Percentiles rank a stretch among this genome's conserved stretches.
Conservation (phyloP, 1,284 basidiomycete species). For the Cryptococcus deneoformans region DNA sequence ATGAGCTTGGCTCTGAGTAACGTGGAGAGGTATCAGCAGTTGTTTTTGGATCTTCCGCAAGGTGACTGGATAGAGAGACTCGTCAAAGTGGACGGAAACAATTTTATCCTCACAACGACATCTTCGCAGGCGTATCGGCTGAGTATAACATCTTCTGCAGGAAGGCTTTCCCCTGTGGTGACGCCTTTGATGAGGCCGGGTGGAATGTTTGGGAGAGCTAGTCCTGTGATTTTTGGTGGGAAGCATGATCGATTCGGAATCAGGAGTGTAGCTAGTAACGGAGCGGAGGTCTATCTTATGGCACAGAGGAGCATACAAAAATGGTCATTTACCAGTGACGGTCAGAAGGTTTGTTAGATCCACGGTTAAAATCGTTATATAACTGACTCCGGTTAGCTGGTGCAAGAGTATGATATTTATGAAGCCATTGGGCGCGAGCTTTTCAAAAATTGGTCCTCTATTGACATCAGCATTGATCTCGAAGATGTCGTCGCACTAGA, state of each 20-base stretch:
- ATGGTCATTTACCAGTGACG: slow-evolving; percentile 35
- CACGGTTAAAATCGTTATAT: neutral
- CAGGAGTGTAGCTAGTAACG: slow-evolving; percentile 18
- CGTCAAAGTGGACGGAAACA: slow-evolving; percentile 36
- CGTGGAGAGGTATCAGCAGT: slow-evolving; percentile 29
- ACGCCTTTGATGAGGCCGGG: slow-evolving; percentile 36
- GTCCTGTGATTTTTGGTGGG: slow-evolving; percentile 26
- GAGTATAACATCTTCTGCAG: slow-evolving; percentile 33
- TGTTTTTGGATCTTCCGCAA: slow-evolving; percentile 28
- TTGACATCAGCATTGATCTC: slow-evolving; percentile 33
- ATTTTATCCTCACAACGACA: slow-evolving; percentile 46
- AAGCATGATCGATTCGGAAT: slow-evolving; percentile 32
- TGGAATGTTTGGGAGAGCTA: slow-evolving; percentile 43
- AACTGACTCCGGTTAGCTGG: slow-evolving; percentile 16
- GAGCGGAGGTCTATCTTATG: slow-evolving; percentile 29
- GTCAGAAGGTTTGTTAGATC: slow-evolving; percentile 22
- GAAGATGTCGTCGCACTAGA: slow-evolving; percentile 29
- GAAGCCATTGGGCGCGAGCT: slow-evolving; percentile 28
- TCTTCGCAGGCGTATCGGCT: slow-evolving; percentile 43
- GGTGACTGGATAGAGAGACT: slow-evolving; percentile 45
- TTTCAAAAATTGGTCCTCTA: slow-evolving; percentile 29
- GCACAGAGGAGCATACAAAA: slow-evolving; percentile 37
- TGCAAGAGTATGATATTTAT: slow-evolving; percentile 37
- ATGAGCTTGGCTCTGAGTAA: slow-evolving; percentile 47
- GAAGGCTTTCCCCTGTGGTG: slow-evolving; percentile 30